phyloP scores from a whole-genome alignment of 345 rosid species.

The Hibiscus mutabilis region DNA sequence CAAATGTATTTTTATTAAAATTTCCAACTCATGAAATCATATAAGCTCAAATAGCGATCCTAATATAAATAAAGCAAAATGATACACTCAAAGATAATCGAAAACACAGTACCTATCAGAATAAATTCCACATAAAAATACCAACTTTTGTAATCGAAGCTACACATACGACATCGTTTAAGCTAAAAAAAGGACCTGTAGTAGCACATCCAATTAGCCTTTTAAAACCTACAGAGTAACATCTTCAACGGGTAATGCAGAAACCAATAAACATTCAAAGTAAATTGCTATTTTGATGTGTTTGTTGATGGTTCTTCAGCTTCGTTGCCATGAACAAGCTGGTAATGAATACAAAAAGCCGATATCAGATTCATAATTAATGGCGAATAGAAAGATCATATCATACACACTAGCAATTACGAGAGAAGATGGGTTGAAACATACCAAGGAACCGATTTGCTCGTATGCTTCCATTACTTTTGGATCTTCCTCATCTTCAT shows the following conservation, averaged over 20 bases:
- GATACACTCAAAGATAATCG: background rate
- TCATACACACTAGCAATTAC: background rate
- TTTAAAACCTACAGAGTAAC: background rate
- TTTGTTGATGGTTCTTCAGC: conserved; percentile 32
- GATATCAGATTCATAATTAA: background rate
- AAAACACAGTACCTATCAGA: background rate
- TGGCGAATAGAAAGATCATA: background rate
- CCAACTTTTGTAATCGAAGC: background rate
- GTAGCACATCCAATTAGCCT: too few relatives aligned
- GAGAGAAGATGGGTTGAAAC: conserved; percentile 1
- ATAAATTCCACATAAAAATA: background rate
- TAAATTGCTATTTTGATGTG: conserved; percentile 27
- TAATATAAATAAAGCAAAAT: background rate
- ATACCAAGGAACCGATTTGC: conserved; percentile 75
- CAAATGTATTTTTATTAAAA: too few relatives aligned
- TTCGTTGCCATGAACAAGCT: conserved; percentile 52
- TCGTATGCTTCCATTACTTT: conserved; percentile 93
- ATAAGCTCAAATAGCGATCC: too few relatives aligned
- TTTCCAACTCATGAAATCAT: too few relatives aligned
- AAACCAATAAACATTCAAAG: background rate
- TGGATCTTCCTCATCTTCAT: conserved; percentile 77
- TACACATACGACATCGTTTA: background rate
- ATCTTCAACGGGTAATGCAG: background rate
- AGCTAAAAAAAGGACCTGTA: background rate
- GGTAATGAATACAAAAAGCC: conserved; percentile 27